phyloP scores from a whole-genome alignment of 768 basidiomycete genomes.

The Rhizopogon salebrosus region DNA sequence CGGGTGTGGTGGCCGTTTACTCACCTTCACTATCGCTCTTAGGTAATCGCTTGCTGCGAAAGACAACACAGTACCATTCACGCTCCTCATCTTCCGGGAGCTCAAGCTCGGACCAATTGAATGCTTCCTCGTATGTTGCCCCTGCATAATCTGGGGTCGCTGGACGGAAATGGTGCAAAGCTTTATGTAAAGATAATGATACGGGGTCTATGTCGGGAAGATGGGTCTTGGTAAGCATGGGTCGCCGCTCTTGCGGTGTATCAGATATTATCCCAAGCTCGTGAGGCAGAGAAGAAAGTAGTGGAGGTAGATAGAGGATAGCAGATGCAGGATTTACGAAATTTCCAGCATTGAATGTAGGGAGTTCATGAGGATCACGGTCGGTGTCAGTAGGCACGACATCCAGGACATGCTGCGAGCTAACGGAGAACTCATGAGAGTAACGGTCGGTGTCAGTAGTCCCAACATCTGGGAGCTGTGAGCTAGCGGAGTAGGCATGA shows the following conservation, averaged over 20 bases:
- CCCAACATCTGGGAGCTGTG: background rate
- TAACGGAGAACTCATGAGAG: background rate
- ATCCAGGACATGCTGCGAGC: background rate
- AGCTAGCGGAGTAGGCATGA: background rate
- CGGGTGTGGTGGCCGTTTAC: constrained; percentile 14
- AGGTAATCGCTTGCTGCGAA: constrained; percentile 69
- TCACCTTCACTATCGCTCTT: constrained; percentile 67
- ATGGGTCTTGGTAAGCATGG: constrained; percentile 62
- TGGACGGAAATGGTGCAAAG: constrained; percentile 73
- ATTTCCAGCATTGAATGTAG: constrained; percentile 40
- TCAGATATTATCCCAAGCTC: constrained; percentile 24
- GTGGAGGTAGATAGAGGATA: constrained; percentile 79
- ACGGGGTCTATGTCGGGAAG: constrained; percentile 83
- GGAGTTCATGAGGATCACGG: constrained; percentile 52
- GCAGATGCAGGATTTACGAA: constrained; percentile 35
- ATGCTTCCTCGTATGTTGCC: constrained; percentile 65
- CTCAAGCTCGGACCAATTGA: constrained; percentile 79
- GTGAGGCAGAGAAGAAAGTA: constrained; percentile 70
- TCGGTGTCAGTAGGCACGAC: constrained; percentile 1
- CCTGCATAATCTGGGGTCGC: constrained; percentile 54
- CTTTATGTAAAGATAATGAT: constrained; percentile 81
- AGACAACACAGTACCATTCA: constrained; percentile 92
- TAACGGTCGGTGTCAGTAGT: background rate
- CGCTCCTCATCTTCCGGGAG: constrained; percentile 69
- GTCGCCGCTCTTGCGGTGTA: constrained; percentile 28